Conservation (phyloP, 192 early-diverging fungal genomes). For the Polychytrium aggregatum region DNA sequence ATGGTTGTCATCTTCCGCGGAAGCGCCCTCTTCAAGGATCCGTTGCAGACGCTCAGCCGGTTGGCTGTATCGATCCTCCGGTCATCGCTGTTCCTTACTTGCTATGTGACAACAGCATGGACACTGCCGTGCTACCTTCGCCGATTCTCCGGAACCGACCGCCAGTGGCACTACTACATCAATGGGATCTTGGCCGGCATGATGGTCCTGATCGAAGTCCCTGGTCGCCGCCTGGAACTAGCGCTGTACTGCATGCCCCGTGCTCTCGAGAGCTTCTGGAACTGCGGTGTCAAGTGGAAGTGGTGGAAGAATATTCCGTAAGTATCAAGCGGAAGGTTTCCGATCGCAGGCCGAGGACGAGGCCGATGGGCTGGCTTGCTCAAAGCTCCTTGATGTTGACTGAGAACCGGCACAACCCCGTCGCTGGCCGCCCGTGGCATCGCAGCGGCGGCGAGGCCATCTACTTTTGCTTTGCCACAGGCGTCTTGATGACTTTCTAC, state of each 20-base stretch:
- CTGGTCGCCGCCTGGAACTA: conserved; percentile 51
- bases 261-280: conserved; percentile 63
- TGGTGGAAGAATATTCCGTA: conserved; percentile 44
- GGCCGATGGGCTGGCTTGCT: too few species aligned
- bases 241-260: conserved; percentile 76
- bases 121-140: conserved; percentile 26
- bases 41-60: conserved; percentile 6
- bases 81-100: conserved; percentile 19
- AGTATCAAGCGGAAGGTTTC: too few species aligned
- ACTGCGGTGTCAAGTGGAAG: conserved; percentile 40
- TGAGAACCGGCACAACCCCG: too few species aligned
- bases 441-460: conserved; percentile 49
- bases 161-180: conserved; percentile 35
- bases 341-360: too few species aligned
- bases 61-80: conserved; percentile 10
- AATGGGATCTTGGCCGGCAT: conserved; percentile 49
- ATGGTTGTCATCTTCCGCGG: conserved; percentile 25
- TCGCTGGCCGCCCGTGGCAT: neutral
- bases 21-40: conserved; percentile 15
- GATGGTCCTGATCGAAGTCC: conserved; percentile 50
- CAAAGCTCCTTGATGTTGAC: too few species aligned
- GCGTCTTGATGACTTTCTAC: conserved; percentile 69
- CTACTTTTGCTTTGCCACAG: conserved; percentile 62
- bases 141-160: conserved; percentile 16
- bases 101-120: conserved; percentile 28